Evolutionary conservation across 169 alveolate species (phyloP), one percentile per base, ranked within the genome.

Genomic region (Eimeria nieschulzi): DNA sequence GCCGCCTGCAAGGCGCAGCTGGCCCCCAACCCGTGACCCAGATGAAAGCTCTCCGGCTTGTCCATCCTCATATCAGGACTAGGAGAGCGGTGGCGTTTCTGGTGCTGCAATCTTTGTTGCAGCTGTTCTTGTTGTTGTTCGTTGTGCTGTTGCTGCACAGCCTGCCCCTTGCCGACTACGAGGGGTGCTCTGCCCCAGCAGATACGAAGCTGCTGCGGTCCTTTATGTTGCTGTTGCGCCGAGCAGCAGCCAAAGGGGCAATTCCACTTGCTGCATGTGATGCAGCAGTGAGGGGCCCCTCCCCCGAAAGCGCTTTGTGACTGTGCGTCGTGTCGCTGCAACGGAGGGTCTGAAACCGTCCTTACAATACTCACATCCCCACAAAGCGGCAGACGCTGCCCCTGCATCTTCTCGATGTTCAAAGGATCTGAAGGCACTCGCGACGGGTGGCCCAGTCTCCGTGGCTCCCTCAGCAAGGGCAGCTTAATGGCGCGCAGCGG

Each of bases 161-260:
- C n/a, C 82, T 12, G 6, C 51, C 59, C 72, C 66, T 64, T 33
- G 46, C 75, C 73, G 51, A 64, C 87, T 21, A 80, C 87, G 9
- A 80, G 75, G 25, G 87, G 87, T 1, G 87, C 87, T 61, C 87
- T 59, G 7, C 87, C 87, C 87, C 87, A 80, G 61, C 87, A 80
- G 7, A 80, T 55, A 25, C 87, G 46, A 3, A 80, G 75, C 19
- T 55, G 66, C 56, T 56, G 53, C 15, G 53, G 21, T 46, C 55
- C 85, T 13, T 53, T 76, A 68, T 54, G 75, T n/a, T 55, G 87
- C 61, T 51, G 21, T 10, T 64, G 87, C 13, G 68, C 19, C 51
- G 72, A 39, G 6, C 55, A 61, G 33, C 87, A 80, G 7, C 87
- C 87, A 26, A 26, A 59, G 61, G 73, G 55, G 87, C 87, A 80